Evolutionary conservation across 208 protist genomes (phyloP), one percentile per base, ranked within the genome.

Genomic region (Leishmania tarentolae): DNA sequence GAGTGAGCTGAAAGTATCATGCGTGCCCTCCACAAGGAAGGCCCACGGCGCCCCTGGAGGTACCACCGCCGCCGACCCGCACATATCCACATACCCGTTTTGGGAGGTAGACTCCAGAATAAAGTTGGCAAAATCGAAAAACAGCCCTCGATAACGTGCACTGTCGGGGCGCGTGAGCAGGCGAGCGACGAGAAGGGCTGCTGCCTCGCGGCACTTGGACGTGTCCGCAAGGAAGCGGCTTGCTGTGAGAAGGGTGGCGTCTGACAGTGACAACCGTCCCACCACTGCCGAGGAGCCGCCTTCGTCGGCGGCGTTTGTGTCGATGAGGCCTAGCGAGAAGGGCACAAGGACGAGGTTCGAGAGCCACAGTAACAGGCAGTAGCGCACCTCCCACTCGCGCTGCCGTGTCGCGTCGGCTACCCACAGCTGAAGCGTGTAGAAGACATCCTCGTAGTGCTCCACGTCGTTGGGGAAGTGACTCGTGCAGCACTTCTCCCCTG

Each of bases 341-440:
- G 99, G 99, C 11, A 99, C 93, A 35, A 99, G 91, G 17, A 99
- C 91, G 42, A 99, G 88, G 74, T 99, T 96, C 37, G 94, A 98
- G 0, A 99, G 90, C 99, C 99, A 99, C 6, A 99, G 85, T 44
- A 99, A 85, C 40, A 99, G 83, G 73, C 98, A 93, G 92, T 99
- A 99, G 68, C 98, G 92, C 71, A 97, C 91, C 85, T 99, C 93
- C 98, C 98, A 99, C 82, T 95, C 91, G 31, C 89, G 89, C 66
- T 86, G 93, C 61, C 82, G 86, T 5, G 52, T 81, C 35, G 76
- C 79, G 80, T 88, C 86, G 17, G 61, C 37, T 75, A 91, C 86
- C 93, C 93, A 97, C 74, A 87, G 87, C 73, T 89, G 85, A 50
- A 97, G 80, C 42, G 91, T 83, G 82, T 95, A 95, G 79, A 95